Evolutionary conservation across 495 filamentous ascomycete genomes (phyloP).

Genomic region (Penicillium atrosanguineum): DNA sequence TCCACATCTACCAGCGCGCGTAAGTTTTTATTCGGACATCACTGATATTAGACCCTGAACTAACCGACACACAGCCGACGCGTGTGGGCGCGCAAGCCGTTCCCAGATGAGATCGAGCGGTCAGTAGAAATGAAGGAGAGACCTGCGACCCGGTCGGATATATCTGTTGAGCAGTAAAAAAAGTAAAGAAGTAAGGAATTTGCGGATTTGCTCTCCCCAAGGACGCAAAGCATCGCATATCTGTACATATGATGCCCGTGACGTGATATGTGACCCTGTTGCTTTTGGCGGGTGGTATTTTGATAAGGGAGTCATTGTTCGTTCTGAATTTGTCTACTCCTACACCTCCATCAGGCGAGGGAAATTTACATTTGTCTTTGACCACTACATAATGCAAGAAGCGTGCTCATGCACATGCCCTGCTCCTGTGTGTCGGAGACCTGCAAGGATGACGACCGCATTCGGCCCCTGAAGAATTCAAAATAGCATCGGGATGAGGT

Average conservation of each 20-base stretch:
- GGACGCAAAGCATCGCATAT: background rate
- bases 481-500: background rate
- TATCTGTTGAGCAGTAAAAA: background rate
- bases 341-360: background rate
- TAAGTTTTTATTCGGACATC: background rate
- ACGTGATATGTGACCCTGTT: background rate
- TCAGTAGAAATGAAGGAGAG: background rate
- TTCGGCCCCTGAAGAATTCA: background rate
- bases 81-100: slow-evolving; percentile 23
- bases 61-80: slow-evolving; percentile 6
- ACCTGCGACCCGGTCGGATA: background rate
- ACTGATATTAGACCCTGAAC: background rate
- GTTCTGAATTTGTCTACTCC: background rate
- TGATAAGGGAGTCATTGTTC: background rate
- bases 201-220: background rate
- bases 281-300: too few species aligned
- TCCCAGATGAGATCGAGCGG: slow-evolving; percentile 5
- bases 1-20: slow-evolving; percentile 12
- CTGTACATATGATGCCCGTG: slow-evolving; percentile 3
- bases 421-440: too few species aligned
- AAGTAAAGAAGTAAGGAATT: background rate
- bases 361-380: background rate
- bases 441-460: background rate
- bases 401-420: background rate
- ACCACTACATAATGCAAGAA: background rate